Base-by-base conservation (phyloP, 1,139 yeast genomes). In the Candida tunisiensis region DNA sequence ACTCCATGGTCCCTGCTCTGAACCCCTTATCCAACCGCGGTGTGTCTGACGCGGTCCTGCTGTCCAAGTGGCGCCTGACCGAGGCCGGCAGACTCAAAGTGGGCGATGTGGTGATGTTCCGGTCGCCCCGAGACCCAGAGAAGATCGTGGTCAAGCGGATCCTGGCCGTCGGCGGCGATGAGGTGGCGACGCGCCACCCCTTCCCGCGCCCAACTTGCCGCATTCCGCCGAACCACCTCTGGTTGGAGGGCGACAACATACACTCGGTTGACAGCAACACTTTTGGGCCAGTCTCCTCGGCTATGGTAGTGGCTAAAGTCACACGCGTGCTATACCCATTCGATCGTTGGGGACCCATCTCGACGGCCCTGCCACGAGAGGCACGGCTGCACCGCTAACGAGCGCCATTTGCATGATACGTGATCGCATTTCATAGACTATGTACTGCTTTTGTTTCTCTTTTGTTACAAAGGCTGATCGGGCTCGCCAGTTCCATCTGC, bases 191-290 rank as follows among this genome's bases (percentile, higher is more conserved):
- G 2, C 57, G 74, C 31, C 54, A 63, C 17, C 71, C 71, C 12
- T 80, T 77, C 44, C 88, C 92, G 1, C 65, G 70, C 41, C 54
- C 60, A 2, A 55, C 57, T 24, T 71, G 74, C 6, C 53, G 53
- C 15, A 55, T 85, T 3, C 94, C 94, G 3, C 52, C 79, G 31
- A 75, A 73, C 41, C 96, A 85, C 46, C 42, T 80, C 8, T 85
- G 95, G 95, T 83, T 83, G 1, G 95, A 85, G 49, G 96, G 96
- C 3, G 96, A 85, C 47, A 83, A 82, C 45, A 51, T 74, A 29
- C 94, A 80, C 42, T 75, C 92, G 1, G 55, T 82, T 3, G 95
- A 83, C 50, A 73, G 88, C 26, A 82, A 82, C 46, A 64, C 62
- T 7, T 83, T 78, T 53, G 95, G 95, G 0, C 92, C 94, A 0